A percentile compares a stretch with the other conserved stretches of the same genome.
phyloP scores from a whole-genome alignment of 768 basidiomycete genomes.

The Hirschioporus abietinus region DNA sequence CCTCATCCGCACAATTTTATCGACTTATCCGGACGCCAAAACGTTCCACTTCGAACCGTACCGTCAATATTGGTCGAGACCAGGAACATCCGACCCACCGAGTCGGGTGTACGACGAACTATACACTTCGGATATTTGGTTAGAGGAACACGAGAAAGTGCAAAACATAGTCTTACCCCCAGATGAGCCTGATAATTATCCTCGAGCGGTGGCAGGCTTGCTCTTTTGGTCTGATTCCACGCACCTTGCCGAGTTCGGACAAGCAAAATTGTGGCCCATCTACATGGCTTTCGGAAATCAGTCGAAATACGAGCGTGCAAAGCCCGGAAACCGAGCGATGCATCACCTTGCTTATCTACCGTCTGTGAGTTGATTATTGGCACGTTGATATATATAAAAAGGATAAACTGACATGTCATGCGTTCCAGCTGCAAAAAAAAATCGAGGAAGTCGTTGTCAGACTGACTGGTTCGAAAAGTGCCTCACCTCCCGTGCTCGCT shows the following conservation, averaged over 20 bases:
- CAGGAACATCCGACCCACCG: not conserved
- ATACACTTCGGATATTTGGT: conserved; percentile 21
- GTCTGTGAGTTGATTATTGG: too few species aligned
- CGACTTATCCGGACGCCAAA: not conserved
- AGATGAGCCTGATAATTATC: conserved; percentile 10
- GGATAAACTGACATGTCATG: not conserved
- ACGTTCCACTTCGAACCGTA: not conserved
- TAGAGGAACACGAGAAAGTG: conserved; percentile 16
- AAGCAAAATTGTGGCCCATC: conserved; percentile 13
- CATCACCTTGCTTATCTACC: conserved; percentile 22
- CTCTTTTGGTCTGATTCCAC: conserved; percentile 23
- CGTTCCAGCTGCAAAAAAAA: conserved; percentile 13
- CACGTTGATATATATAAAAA: too few species aligned
- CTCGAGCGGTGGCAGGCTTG: conserved; percentile 15
- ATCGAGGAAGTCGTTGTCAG: conserved; percentile 13
- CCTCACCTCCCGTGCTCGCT: conserved; percentile 5
- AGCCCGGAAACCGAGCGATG: conserved; percentile 11
- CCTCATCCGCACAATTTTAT: not conserved
- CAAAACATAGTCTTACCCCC: conserved; percentile 13
- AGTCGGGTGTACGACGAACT: conserved; percentile 18
- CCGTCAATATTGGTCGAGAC: not conserved
- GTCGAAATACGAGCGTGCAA: conserved; percentile 8
- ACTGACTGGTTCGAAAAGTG: not conserved
- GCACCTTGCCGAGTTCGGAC: conserved; percentile 18
- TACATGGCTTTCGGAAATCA: conserved; percentile 12